A percentile compares a stretch with the other conserved stretches of the same genome.
These are phyloP conservation scores for Senecio squalidus DNA, from an alignment of 140 eudicot species.

Conservation along the genomic window DNA sequence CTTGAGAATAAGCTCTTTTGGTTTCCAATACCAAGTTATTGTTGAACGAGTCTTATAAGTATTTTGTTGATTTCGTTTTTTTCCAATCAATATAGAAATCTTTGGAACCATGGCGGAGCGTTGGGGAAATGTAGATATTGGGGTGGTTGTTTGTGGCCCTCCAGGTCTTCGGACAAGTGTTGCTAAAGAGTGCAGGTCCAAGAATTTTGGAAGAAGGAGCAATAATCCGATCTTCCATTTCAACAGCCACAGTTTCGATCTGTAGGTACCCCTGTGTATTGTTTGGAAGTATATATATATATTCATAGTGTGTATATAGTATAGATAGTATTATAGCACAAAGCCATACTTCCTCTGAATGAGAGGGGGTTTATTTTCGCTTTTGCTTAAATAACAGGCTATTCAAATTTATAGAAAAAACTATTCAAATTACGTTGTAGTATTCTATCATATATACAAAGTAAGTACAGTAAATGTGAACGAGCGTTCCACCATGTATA, in stretches of 20 bases:
- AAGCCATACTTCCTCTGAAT: background rate
- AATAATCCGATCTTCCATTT: conserved; percentile 67
- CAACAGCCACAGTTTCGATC: conserved; percentile 86
- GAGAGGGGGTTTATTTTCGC: background rate
- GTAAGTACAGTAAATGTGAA: background rate
- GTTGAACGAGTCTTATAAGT: background rate
- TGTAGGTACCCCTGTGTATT: conserved; percentile 31
- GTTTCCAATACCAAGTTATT: no score
- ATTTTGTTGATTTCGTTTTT: background rate
- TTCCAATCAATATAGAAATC: conserved; percentile 46
- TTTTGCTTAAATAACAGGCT: background rate
- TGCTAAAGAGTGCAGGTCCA: conserved; percentile 67
- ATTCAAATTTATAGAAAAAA: background rate
- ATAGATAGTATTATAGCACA: conserved; percentile 4
- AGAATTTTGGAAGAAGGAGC: conserved; percentile 44
- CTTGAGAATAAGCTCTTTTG: no score
- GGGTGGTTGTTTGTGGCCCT: conserved; percentile 87
- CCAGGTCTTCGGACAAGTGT: conserved; percentile 54
- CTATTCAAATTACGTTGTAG: conserved; percentile 2
- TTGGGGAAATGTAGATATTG: conserved; percentile 75
- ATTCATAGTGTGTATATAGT: conserved; percentile 19
- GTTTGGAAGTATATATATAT: conserved; percentile 8
- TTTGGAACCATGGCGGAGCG: conserved; percentile 44
- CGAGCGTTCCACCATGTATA: background rate
- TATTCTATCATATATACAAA: background rate